Evolutionary conservation across 2,329 filamentous ascomycete genomes (phyloP).

Genomic region (Verticillium tricorpus): DNA sequence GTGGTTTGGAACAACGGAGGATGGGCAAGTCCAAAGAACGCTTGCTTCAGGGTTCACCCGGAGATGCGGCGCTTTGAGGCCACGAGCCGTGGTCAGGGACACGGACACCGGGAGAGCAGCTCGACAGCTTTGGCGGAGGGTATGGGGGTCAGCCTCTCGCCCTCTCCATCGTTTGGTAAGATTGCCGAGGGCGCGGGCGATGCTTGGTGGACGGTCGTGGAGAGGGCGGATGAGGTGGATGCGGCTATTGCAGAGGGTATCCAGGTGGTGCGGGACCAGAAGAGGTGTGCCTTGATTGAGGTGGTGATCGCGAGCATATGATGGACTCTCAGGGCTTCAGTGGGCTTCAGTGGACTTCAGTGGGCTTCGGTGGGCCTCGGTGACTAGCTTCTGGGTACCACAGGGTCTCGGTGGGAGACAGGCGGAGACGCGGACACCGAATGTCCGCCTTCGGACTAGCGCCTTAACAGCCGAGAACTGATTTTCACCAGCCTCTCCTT

Average conservation of each 20-base stretch:
- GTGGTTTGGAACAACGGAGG: conserved; percentile 16
- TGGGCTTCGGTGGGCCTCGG: neutral
- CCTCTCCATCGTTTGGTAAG: conserved; percentile 15
- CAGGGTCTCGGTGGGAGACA: neutral
- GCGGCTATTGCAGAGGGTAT: conserved; percentile 10
- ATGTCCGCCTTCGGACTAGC: neutral
- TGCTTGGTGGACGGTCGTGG: conserved; percentile 13
- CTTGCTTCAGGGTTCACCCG: conserved; percentile 13
- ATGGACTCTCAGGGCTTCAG: neutral
- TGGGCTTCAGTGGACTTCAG: neutral
- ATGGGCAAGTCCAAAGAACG: conserved; percentile 13
- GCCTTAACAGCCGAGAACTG: neutral
- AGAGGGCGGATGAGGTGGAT: conserved; percentile 10
- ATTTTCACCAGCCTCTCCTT: neutral
- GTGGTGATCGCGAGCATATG: conserved; percentile 12
- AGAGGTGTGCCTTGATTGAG: conserved; percentile 13
- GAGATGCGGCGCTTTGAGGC: conserved; percentile 5
- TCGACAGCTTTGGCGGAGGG: conserved; percentile 9
- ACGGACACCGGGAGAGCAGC: neutral
- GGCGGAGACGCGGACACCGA: neutral
- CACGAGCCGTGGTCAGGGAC: neutral
- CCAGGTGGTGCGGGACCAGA: conserved; percentile 12
- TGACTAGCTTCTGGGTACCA: neutral
- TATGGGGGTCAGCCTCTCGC: conserved; percentile 12
- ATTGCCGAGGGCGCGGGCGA: conserved; percentile 16